Conservation (phyloP, 1,284 basidiomycete genomes). For the Amylostereum areolatum region DNA sequence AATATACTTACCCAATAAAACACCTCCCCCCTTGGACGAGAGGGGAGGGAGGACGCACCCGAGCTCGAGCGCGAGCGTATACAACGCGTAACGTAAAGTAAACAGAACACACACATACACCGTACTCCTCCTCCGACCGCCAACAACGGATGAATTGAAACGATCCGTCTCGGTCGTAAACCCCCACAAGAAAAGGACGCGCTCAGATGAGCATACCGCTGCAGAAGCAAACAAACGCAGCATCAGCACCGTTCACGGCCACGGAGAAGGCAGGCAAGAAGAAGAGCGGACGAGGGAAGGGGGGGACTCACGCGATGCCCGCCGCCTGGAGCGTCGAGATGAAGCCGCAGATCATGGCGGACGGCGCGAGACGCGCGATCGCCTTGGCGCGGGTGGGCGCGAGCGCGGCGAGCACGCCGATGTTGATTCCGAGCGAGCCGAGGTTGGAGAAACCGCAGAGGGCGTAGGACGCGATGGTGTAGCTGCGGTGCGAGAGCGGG, state of each 20-base stretch:
- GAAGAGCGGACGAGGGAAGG: not conserved
- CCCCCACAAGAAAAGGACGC: too few relatives aligned
- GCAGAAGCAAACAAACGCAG: constrained; percentile 8
- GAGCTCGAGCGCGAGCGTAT: too few relatives aligned
- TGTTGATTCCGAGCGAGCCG: constrained; percentile 82
- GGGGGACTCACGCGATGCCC: constrained; percentile 20
- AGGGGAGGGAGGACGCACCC: too few relatives aligned
- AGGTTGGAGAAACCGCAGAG: constrained; percentile 91
- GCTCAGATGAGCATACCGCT: constrained; percentile 46
- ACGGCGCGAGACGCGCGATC: constrained; percentile 67
- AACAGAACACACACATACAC: too few relatives aligned
- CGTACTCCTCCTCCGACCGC: too few relatives aligned
- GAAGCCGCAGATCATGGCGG: constrained; percentile 80
- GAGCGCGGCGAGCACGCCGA: constrained; percentile 81
- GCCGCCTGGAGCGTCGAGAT: constrained; percentile 36
- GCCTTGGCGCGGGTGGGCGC: constrained; percentile 70
- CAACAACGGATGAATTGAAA: too few relatives aligned
- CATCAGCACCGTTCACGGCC: not conserved
- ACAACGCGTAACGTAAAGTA: too few relatives aligned
- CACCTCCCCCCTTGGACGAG: too few relatives aligned
- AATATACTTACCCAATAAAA: too few relatives aligned
- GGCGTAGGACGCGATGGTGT: constrained; percentile 75
- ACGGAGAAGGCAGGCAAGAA: not conserved
- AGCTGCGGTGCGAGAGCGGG: constrained; percentile 67
- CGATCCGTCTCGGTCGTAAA: too few relatives aligned